A percentile compares a stretch with the other conserved stretches of the same genome.
phyloP scores from a whole-genome alignment of 352 stramenopile species.

The Globisporangium paddicum region DNA sequence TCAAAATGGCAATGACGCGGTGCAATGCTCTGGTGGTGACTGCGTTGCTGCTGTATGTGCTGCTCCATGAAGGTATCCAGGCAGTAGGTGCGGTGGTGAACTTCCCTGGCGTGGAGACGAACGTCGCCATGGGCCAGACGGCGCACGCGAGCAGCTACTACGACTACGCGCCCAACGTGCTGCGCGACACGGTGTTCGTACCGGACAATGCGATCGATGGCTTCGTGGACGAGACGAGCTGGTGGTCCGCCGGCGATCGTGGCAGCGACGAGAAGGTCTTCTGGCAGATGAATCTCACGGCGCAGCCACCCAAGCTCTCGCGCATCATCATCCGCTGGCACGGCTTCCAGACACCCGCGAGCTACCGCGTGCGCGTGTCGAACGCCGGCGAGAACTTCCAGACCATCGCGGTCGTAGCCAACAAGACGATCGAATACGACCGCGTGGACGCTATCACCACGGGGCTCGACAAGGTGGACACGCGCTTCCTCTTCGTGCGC shows the following conservation, averaged over 20 bases:
- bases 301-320: conserved; percentile 31
- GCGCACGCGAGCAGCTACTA: conserved; percentile 75
- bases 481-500: conserved; percentile 54
- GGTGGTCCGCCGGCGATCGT: conserved; percentile 61
- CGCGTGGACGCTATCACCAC: conserved; percentile 59
- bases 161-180: conserved; percentile 52
- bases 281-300: conserved; percentile 76
- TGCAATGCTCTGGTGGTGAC: neutral
- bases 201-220: conserved; percentile 68
- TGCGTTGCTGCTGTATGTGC: neutral
- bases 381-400: conserved; percentile 57
- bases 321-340: conserved; percentile 75
- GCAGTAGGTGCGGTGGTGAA: conserved; percentile 28
- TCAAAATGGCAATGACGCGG: neutral
- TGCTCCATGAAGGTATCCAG: neutral
- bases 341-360: conserved; percentile 54
- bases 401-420: conserved; percentile 42
- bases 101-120: conserved; percentile 65
- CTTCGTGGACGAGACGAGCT: conserved; percentile 64
- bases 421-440: conserved; percentile 46
- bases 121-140: conserved; percentile 45
- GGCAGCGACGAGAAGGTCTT: conserved; percentile 36
- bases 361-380: conserved; percentile 58
- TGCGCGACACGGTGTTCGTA: conserved; percentile 57
- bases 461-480: conserved; percentile 31